Evolutionary conservation across 2,329 filamentous ascomycete species (phyloP).

Genomic region (Colletotrichum sp.): DNA sequence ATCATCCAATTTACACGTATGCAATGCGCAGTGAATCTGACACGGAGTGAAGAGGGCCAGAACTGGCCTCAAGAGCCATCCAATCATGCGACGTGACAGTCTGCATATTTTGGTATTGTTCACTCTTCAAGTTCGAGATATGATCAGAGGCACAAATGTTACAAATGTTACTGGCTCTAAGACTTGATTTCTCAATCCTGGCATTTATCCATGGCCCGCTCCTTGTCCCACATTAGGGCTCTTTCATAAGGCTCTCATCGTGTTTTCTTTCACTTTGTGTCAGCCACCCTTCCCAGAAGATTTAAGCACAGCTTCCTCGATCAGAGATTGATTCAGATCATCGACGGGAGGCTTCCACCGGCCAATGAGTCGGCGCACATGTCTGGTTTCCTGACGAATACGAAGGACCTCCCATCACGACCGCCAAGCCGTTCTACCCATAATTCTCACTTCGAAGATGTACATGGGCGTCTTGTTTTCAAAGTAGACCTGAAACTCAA

Average conservation of each 20-base stretch:
- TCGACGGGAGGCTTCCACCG: background rate
- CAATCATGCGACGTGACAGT: background rate
- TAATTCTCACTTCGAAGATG: background rate
- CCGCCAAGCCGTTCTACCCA: background rate
- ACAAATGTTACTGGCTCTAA: background rate
- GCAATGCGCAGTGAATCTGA: background rate
- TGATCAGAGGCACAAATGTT: background rate
- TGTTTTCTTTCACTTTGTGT: background rate
- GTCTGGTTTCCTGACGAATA: background rate
- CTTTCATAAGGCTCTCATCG: background rate
- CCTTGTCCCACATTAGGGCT: background rate
- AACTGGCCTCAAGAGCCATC: background rate
- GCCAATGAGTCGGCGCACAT: background rate
- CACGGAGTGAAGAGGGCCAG: background rate
- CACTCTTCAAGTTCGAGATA: background rate
- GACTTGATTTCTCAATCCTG: background rate
- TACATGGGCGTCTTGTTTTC: background rate
- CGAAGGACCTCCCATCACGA: background rate
- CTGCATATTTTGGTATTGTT: background rate
- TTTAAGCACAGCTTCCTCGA: background rate
- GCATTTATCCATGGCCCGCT: background rate
- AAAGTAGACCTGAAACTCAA: background rate
- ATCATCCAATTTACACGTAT: background rate
- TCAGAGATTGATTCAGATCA: background rate
- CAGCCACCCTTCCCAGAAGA: background rate